Conservation (phyloP, 768 basidiomycete species). For the Floccularia luteovirens region DNA sequence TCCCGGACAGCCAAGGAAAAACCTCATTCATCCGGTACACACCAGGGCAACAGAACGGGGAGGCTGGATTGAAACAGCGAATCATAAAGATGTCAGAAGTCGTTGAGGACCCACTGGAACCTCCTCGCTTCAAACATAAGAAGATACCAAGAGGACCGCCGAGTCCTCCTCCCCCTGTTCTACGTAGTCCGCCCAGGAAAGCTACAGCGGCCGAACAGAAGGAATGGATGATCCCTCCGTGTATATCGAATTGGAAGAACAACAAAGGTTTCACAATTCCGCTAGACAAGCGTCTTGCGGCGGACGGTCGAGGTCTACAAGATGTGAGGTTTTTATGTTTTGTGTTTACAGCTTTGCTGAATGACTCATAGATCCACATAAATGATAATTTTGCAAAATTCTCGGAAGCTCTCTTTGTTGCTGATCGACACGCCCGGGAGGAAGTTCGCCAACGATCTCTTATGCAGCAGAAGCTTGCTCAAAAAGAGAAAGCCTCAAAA, state of each 20-base stretch:
- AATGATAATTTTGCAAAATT: slow-evolving; percentile 99
- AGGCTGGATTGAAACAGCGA: slow-evolving; percentile 72
- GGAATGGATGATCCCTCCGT: slow-evolving; percentile 99
- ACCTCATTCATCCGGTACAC: slow-evolving; percentile 94
- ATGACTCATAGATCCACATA: slow-evolving; percentile 73
- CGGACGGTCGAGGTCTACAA: slow-evolving; percentile 96
- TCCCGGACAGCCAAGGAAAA: slow-evolving; percentile 78
- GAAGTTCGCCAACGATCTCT: slow-evolving; percentile 94
- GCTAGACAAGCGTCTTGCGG: slow-evolving; percentile 94
- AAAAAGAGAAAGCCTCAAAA: slow-evolving; percentile 96
- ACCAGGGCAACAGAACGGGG: slow-evolving; percentile 79
- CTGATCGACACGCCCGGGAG: slow-evolving; percentile 95
- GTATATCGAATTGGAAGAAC: slow-evolving; percentile 99
- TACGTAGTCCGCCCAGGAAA: slow-evolving; percentile 92
- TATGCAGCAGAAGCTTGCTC: slow-evolving; percentile 98
- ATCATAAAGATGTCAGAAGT: slow-evolving; percentile 99
- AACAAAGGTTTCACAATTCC: slow-evolving; percentile 99
- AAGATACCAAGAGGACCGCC: slow-evolving; percentile 97
- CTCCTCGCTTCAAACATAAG: slow-evolving; percentile 96
- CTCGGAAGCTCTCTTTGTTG: slow-evolving; percentile 91
- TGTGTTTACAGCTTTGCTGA: neutral
- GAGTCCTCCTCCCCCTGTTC: slow-evolving; percentile 91
- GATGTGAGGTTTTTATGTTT: slow-evolving; percentile 49
- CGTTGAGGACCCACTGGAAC: slow-evolving; percentile 95
- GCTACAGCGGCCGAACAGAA: slow-evolving; percentile 97